Conservation (phyloP, 257 asterid genomes). For the Jasminum sambac region DNA sequence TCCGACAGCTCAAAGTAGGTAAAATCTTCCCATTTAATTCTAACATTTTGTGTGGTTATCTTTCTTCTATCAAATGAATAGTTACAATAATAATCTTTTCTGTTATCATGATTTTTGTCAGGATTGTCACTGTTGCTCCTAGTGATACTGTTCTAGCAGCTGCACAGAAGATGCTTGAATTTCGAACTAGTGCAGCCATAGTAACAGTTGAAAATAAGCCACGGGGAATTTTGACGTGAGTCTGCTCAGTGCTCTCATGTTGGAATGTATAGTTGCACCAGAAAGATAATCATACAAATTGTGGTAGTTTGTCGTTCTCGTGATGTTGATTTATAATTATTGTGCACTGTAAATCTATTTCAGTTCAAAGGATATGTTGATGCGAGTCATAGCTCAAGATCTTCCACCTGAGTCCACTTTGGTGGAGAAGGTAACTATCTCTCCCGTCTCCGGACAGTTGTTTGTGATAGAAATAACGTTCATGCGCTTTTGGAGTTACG, state of each 20-base stretch:
- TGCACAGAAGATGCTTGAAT: constrained; percentile 83
- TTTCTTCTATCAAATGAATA: constrained; percentile 10
- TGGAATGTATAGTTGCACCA: constrained; percentile 13
- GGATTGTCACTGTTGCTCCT: constrained; percentile 72
- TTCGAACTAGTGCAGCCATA: constrained; percentile 60
- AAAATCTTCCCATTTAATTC: constrained; percentile 56
- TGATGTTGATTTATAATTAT: neutral
- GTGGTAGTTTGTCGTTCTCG: neutral
- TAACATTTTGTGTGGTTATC: constrained; percentile 16
- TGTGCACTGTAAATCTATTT: constrained; percentile 6
- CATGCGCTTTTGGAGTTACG: neutral
- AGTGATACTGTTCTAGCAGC: constrained; percentile 71
- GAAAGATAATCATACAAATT: constrained; percentile 5
- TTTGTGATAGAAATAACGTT: neutral
- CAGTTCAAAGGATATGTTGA: constrained; percentile 90
- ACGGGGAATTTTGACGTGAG: constrained; percentile 76
- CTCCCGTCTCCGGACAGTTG: constrained; percentile 1
- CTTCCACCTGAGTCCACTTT: constrained; percentile 76
- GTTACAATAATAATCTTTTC: constrained; percentile 2
- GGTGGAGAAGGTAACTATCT: constrained; percentile 70
- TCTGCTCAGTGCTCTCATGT: constrained; percentile 23
- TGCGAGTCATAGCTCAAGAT: constrained; percentile 90
- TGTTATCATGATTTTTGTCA: neutral
- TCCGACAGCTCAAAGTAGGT: constrained; percentile 97
- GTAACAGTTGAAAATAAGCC: constrained; percentile 84